Conservation (phyloP, 2,329 filamentous ascomycete species). For the Coniochaeta ligniaria region DNA sequence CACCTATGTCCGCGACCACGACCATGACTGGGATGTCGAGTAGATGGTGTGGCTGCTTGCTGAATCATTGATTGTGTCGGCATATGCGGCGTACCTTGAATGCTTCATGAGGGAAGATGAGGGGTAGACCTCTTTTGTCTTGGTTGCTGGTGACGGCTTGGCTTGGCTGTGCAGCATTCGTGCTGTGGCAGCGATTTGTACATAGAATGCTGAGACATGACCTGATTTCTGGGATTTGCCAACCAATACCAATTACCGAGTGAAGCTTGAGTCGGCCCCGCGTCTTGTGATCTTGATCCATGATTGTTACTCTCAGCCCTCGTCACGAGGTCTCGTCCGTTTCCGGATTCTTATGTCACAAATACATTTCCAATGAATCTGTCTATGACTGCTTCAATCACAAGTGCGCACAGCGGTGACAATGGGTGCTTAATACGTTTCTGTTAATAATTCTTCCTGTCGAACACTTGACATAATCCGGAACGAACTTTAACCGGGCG, state of each 20-base stretch:
- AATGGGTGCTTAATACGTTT: too few relatives aligned
- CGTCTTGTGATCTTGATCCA: not conserved
- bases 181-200: not conserved
- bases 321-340: not conserved
- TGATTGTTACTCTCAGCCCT: too few relatives aligned
- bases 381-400: not conserved
- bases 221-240: not conserved
- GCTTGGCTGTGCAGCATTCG: too few relatives aligned
- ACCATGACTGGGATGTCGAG: slow-evolving; percentile 36
- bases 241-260: not conserved
- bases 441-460: too few relatives aligned
- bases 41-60: slow-evolving; percentile 11
- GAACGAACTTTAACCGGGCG: not conserved
- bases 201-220: not conserved
- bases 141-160: not conserved
- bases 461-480: not conserved
- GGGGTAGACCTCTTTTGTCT: not conserved
- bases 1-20: slow-evolving; percentile 34
- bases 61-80: too few relatives aligned
- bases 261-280: not conserved
- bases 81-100: not conserved
- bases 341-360: not conserved
- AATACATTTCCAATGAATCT: not conserved
- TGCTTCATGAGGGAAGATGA: not conserved
- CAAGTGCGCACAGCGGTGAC: too few relatives aligned